Evolutionary conservation across 257 asterid species (phyloP), one percentile per base, ranked within the genome.

Genomic region (Lithospermum erythrorhizon): DNA sequence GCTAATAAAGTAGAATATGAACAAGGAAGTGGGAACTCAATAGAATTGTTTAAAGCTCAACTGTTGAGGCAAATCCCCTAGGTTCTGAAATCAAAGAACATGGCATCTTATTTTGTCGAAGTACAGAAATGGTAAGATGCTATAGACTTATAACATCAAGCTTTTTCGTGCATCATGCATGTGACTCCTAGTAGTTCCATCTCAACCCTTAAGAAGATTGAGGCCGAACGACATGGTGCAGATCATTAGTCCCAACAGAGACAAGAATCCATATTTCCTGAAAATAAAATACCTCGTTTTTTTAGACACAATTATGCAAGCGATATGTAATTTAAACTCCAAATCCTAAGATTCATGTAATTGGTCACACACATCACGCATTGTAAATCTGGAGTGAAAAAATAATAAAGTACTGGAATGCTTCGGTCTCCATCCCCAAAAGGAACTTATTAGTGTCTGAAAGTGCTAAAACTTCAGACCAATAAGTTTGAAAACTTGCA

Each of bases 261-360:
- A 84, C 57, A 82, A 0, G 78, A 76, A 82, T 21, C 77, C 75
- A 24, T 72, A 90, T 67, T 71, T 85, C 86, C 96, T 90, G 97
- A 80, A 61, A n/a, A 25, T 24, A 51, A 67, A 58, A 51, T 29
- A 15, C 58, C 18, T 45, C 48, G 6, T 21, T 3, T 54, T n/a
- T 58, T 29, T 6, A 32, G 23, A 41, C 17, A 41, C 17, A 41
- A 41, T 41, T 41, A 13, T 11, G 49, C 49, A 58, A 21, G 35
- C n/a, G 8, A 57, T 21, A 17, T 17, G 3, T 3, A 35, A 13
- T 27, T 56, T 6, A 9, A 56, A 11, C 57, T 22, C 57, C 13
- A 4, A 56, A 9, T 1, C 25, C 9, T 32, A 32, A 17, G 22
- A 10, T 14, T 6, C 29, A 21, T 18, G 22, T 6, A 52, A 21